phyloP scores from a whole-genome alignment of 345 rosid genomes.

The Brassica incana region DNA sequence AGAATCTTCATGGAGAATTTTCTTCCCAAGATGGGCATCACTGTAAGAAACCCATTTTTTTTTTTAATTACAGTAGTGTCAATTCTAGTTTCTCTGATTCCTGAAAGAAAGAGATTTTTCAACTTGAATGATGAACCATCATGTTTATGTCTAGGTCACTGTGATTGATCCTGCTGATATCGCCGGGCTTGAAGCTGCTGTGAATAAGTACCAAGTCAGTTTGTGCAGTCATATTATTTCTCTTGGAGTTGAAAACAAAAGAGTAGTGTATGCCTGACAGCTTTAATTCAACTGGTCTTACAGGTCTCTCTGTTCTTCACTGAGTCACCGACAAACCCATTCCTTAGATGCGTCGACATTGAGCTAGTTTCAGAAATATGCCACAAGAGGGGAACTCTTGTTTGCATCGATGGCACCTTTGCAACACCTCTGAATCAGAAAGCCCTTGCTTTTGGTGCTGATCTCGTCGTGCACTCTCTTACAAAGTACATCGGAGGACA shows the following conservation, averaged over 20 bases:
- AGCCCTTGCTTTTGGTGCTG: slow-evolving; percentile 94
- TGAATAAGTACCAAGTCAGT: slow-evolving; percentile 69
- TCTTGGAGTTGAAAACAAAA: not conserved
- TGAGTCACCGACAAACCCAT: slow-evolving; percentile 96
- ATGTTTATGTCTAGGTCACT: slow-evolving; percentile 67
- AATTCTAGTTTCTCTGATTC: not conserved
- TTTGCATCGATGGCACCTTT: slow-evolving; percentile 98
- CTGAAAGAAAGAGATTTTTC: not conserved
- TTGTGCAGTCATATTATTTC: not conserved
- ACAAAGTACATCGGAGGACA: slow-evolving; percentile 95
- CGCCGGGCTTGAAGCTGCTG: slow-evolving; percentile 71
- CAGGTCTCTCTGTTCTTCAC: slow-evolving; percentile 96
- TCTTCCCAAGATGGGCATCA: slow-evolving; percentile 93
- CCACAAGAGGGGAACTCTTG: slow-evolving; percentile 83
- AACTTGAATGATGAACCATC: slow-evolving; percentile 1
- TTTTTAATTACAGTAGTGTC: not conserved
- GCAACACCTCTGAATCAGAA: slow-evolving; percentile 98
- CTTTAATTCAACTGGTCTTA: not conserved
- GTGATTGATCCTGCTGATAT: slow-evolving; percentile 97
- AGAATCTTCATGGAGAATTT: slow-evolving; percentile 90
- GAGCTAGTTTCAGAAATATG: slow-evolving; percentile 82
- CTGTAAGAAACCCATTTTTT: slow-evolving; percentile 43
- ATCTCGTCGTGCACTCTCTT: slow-evolving; percentile 88
- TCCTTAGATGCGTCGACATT: slow-evolving; percentile 92
- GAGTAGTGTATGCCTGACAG: not conserved